These are phyloP conservation scores for Lachnum nothofagi DNA, from an alignment of 2,329 filamentous ascomycete species.

Conservation along the genomic window DNA sequence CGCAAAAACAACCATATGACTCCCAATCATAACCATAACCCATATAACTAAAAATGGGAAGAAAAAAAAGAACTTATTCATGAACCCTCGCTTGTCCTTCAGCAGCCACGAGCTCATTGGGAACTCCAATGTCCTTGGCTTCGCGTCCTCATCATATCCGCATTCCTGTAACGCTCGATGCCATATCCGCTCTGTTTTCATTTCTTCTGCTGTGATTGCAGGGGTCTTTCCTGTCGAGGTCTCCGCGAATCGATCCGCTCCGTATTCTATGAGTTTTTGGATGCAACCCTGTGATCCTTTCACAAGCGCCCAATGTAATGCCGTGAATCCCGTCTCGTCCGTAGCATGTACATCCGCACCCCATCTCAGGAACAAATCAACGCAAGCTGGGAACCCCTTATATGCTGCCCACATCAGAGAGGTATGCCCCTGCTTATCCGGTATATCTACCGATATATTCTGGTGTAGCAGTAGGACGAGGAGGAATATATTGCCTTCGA, in stretches of 20 bases:
- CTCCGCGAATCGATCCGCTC: conserved; percentile 85
- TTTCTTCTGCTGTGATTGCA: conserved; percentile 75
- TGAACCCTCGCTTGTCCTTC: conserved; percentile 71
- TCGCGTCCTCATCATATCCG: conserved; percentile 76
- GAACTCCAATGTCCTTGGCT: conserved; percentile 63
- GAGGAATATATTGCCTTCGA: conserved; percentile 91
- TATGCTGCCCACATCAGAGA: conserved; percentile 98
- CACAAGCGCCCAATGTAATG: conserved; percentile 92
- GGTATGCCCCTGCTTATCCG: conserved; percentile 86
- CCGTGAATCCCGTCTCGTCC: conserved; percentile 90
- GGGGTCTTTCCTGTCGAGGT: conserved; percentile 90
- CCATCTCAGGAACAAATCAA: conserved; percentile 90
- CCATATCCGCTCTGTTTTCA: conserved; percentile 81
- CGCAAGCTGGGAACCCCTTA: conserved; percentile 88
- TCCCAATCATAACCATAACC: conserved; percentile 64
- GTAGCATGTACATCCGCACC: conserved; percentile 86
- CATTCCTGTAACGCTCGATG: conserved; percentile 75
- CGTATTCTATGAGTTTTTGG: conserved; percentile 91
- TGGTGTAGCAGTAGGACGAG: conserved; percentile 88
- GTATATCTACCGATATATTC: conserved; percentile 87
- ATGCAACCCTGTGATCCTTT: conserved; percentile 87
- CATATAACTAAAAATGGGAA: conserved; percentile 79
- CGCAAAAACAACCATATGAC: conserved; percentile 67
- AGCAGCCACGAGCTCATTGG: conserved; percentile 67
- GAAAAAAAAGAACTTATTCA: conserved; percentile 82